Conservation (phyloP, 305 asterid genomes). For the Solanum hybrid region DNA sequence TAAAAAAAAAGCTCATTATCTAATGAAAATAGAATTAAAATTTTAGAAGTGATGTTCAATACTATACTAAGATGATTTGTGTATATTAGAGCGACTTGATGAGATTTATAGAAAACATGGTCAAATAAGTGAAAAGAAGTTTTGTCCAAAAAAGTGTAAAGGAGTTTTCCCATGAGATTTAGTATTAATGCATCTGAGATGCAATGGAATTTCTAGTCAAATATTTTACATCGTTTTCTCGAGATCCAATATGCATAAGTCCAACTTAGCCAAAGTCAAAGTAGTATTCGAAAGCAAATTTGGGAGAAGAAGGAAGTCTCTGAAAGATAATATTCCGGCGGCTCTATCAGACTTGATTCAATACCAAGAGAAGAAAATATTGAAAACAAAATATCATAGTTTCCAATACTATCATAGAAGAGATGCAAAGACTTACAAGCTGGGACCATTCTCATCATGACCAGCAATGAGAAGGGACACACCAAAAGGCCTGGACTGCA, state of each 20-base stretch:
- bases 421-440: conserved; percentile 38
- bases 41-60: not conserved
- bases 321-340: not conserved
- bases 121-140: not conserved
- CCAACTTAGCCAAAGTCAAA: not conserved
- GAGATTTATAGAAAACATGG: not conserved
- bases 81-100: not conserved
- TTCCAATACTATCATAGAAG: not conserved
- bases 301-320: not conserved
- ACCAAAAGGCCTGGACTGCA: conserved; percentile 73
- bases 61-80: not conserved
- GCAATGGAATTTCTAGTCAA: not conserved
- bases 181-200: not conserved
- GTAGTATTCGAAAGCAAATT: not conserved
- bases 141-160: not conserved
- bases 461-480: conserved; percentile 77
- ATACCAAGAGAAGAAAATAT: not conserved
- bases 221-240: not conserved
- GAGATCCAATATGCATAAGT: not conserved
- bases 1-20: not conserved
- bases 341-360: not conserved
- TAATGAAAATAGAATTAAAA: not conserved
- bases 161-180: not conserved
- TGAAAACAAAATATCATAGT: not conserved
- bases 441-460: conserved; percentile 69